phyloP scores from a whole-genome alignment of 768 basidiomycete genomes.

The Mycena epipterygia region DNA sequence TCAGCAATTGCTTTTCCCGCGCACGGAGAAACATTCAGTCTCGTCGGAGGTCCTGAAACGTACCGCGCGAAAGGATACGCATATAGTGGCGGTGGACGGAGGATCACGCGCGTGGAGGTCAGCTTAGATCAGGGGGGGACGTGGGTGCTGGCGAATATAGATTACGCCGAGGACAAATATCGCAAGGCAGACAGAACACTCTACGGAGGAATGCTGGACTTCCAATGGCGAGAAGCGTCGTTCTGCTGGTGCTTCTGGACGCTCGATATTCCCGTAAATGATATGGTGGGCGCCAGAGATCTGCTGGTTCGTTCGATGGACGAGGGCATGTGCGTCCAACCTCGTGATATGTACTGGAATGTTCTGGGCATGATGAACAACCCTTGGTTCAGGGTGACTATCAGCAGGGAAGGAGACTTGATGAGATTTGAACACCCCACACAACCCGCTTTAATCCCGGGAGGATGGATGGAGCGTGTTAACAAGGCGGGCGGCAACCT shows the following conservation, averaged over 20 bases:
- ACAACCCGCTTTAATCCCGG: slow-evolving; percentile 42
- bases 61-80: slow-evolving; percentile 70
- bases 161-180: slow-evolving; percentile 22
- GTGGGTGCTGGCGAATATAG: slow-evolving; percentile 61
- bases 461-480: slow-evolving; percentile 76
- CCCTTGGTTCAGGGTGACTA: slow-evolving; percentile 71
- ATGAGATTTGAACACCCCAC: slow-evolving; percentile 74
- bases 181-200: slow-evolving; percentile 10
- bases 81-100: slow-evolving; percentile 71
- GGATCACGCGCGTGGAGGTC: slow-evolving; percentile 70
- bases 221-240: slow-evolving; percentile 22
- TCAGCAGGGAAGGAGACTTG: slow-evolving; percentile 51
- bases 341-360: slow-evolving; percentile 70
- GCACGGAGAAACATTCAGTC: slow-evolving; percentile 61
- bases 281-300: slow-evolving; percentile 50
- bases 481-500: slow-evolving; percentile 61
- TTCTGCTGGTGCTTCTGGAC: slow-evolving; percentile 74
- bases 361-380: slow-evolving; percentile 76
- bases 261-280: slow-evolving; percentile 50
- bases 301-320: slow-evolving; percentile 70
- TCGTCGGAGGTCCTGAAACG: slow-evolving; percentile 26
- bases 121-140: slow-evolving; percentile 36
- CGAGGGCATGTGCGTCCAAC: slow-evolving; percentile 64
- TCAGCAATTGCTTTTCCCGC: slow-evolving; percentile 68
- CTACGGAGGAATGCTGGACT: slow-evolving; percentile 21